Evolutionary conservation across 2,329 filamentous ascomycete species (phyloP).

Genomic region (Penicillium sp.): DNA sequence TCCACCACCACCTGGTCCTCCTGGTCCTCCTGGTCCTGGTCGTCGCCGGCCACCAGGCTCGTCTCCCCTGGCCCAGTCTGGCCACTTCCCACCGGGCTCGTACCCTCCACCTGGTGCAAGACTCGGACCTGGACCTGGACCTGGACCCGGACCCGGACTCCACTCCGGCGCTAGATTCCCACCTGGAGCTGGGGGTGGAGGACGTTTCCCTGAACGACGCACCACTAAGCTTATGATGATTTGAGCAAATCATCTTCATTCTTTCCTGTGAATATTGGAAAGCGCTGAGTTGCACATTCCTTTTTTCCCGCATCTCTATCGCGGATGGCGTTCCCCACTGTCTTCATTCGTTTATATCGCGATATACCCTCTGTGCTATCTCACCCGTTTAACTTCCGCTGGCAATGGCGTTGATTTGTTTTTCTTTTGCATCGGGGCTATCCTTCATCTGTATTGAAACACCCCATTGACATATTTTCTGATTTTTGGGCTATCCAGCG

Average conservation of each 20-base stretch:
- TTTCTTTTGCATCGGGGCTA: constrained; percentile 1
- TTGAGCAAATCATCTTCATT: constrained; percentile 27
- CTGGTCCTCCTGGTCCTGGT: constrained; percentile 33
- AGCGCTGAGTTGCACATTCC: not conserved
- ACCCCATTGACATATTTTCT: not conserved
- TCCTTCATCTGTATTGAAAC: constrained; percentile 3
- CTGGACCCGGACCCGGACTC: constrained; percentile 18
- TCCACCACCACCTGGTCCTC: constrained; percentile 19
- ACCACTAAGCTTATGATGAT: constrained; percentile 51
- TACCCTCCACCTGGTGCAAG: constrained; percentile 16
- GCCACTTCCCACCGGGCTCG: constrained; percentile 27
- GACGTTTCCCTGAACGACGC: constrained; percentile 49
- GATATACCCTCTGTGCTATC: constrained; percentile 24
- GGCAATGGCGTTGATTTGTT: constrained; percentile 16
- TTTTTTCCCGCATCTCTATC: not conserved
- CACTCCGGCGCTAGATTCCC: constrained; percentile 24
- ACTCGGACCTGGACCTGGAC: not conserved
- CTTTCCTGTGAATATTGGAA: not conserved
- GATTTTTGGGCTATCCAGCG: not conserved
- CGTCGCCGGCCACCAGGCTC: constrained; percentile 36
- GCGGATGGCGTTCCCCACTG: not conserved
- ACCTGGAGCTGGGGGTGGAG: constrained; percentile 30
- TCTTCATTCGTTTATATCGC: constrained; percentile 19
- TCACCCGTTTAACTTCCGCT: constrained; percentile 8
- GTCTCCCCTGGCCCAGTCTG: constrained; percentile 34